Base-by-base conservation (phyloP, 768 basidiomycete species). In the Mycena leptocephala region DNA sequence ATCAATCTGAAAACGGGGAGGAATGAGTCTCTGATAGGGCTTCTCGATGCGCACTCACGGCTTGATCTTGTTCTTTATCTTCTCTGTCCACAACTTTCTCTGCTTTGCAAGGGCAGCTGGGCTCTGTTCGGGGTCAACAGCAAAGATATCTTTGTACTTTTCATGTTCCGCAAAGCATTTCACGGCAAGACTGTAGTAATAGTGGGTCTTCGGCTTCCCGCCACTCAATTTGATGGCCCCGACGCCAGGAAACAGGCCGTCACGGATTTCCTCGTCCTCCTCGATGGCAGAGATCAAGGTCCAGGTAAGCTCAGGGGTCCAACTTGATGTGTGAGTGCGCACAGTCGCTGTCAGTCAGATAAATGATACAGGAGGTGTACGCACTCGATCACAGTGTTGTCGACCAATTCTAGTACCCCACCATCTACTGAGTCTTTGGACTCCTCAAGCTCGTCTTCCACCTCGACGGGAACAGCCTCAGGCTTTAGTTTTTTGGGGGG, bases 261-360 rank as follows among this genome's bases (percentile, higher is more conserved):
- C 70, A 0, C 9, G 33, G 11, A 41, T 67, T 13, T 37, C 37
- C 9, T 53, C 48, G 26, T 55, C 37, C 0, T n/a, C 48, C 20
- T 72, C 70, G 61, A 63, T 64, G 18, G 32, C 28, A 7, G 16
- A 41, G 26, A 72, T 33, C 48, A 72, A 43, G 4, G 48, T 63
- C 70, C 61, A 72, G 26, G 62, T 64, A 5, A 72, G 62, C 5
- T 43, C 39, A 32, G 26, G 13, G 33, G 37, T 33, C 46, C 67
- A 69, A 43, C 63, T 55, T 20, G n/a, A 66, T 16, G 2, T n/a
- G n/a, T n/a, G n/a, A n/a, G 10, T 11, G 18, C 13, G 4, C 26
- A 51, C 10, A 55, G 48, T 32, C n/a, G 56, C 28, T 37, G 35
- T 37, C 35, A 37, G 35, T 6, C 18, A n/a, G 5, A 53, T 22